Conservation (phyloP, 345 rosid genomes). For the Lumnitzera littorea region DNA sequence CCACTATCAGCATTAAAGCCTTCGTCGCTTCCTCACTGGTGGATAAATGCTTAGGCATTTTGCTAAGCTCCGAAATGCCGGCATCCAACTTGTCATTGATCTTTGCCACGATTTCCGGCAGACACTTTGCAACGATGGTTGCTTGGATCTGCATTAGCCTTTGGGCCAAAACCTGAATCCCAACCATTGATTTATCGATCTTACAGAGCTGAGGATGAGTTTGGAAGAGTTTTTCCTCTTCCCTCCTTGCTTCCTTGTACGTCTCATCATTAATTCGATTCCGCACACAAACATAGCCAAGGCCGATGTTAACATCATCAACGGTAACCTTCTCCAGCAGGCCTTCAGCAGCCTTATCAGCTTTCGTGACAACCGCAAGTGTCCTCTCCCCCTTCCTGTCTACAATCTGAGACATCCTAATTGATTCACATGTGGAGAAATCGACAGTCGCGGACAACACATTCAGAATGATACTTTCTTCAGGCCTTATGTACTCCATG, state of each 20-base stretch:
- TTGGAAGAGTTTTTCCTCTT: conserved; percentile 20
- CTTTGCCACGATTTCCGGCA: conserved; percentile 22
- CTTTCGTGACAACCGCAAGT: conserved; percentile 47
- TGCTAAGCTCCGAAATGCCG: conserved; percentile 7
- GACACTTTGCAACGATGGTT: conserved; percentile 15
- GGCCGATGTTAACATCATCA: conserved; percentile 47
- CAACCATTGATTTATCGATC: conserved; percentile 31
- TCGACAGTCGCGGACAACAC: conserved; percentile 40
- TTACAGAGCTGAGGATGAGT: conserved; percentile 14
- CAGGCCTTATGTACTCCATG: conserved; percentile 34
- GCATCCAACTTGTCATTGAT: conserved; percentile 22
- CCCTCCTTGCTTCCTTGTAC: conserved; percentile 26
- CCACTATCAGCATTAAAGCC: conserved; percentile 30
- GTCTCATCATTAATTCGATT: conserved; percentile 36
- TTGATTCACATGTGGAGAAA: conserved; percentile 49
- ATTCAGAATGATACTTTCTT: conserved; percentile 41
- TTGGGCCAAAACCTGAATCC: conserved; percentile 29
- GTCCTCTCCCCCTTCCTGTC: conserved; percentile 40
- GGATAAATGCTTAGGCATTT: conserved; percentile 21
- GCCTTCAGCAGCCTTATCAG: conserved; percentile 45
- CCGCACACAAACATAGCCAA: conserved; percentile 47
- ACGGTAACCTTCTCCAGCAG: conserved; percentile 32
- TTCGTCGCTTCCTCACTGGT: conserved; percentile 29
- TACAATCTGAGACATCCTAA: conserved; percentile 40
- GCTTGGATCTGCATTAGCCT: conserved; percentile 31